Evolutionary conservation across 441 rosid species (phyloP).

Genomic region (Populus hybrid): DNA sequence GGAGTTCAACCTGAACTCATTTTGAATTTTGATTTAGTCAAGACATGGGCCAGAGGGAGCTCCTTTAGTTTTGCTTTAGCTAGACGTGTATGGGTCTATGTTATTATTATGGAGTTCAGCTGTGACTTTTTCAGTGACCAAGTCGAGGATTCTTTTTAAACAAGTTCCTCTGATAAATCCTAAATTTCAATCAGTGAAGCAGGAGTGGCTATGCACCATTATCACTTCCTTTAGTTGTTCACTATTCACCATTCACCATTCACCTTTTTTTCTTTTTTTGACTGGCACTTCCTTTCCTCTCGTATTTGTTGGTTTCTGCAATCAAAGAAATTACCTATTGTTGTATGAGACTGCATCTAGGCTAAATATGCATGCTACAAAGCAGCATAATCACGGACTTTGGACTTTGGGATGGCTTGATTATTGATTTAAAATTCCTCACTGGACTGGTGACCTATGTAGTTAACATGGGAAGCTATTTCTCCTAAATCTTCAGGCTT

Average conservation of each 20-base stretch:
- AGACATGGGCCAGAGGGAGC: background rate
- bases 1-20: background rate
- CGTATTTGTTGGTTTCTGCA: constrained; percentile 2
- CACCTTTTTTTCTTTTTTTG: no score
- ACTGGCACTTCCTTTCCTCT: background rate
- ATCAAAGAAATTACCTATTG: background rate
- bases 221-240: background rate
- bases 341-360: background rate
- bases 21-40: background rate
- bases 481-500: background rate
- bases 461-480: background rate
- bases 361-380: background rate
- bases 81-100: background rate
- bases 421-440: background rate
- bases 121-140: background rate
- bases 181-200: background rate
- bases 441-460: background rate
- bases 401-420: background rate
- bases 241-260: background rate
- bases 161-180: background rate
- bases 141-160: background rate
- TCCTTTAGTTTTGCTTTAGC: background rate
- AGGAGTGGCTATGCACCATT: background rate
- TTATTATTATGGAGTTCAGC: background rate
- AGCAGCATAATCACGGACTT: background rate